Evolutionary conservation across 495 filamentous ascomycete genomes (phyloP), one percentile per base, ranked within the genome.

Genomic region (Neurospora sp.): DNA sequence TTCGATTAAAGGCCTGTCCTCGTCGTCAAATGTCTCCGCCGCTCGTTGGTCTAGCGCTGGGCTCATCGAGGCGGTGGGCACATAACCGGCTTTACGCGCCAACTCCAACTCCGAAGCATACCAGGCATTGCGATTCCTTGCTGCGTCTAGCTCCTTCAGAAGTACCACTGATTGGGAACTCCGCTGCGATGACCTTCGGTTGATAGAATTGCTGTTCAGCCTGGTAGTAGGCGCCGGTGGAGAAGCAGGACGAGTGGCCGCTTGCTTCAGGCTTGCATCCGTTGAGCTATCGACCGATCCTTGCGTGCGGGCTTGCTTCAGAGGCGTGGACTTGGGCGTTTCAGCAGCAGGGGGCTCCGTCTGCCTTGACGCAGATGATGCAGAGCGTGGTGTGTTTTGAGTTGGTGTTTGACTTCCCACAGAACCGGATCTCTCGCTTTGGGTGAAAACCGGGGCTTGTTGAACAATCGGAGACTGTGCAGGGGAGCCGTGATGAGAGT

Each of bases 101-200:
- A 98, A 81, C 18, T 96, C 93, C 39, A 99, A 83, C 81, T 99
- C 96, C 3, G 95, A 97, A 8, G 94, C 94, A 82, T 96, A 98
- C 96, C 96, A 99, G 1, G 95, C 94, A 80, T 97, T 98, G 35
- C 91, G 90, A 75, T 90, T 93, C 78, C 91, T 93, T 10, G 90
- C 85, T 4, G 88, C 83, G 77, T 98, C 94, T 6, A 99, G 86
- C 74, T 98, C 96, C 77, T 93, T 92, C 31, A 92, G 83, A 59
- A 96, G 77, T 0, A 87, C 84, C 45, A 91, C 89, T 12, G 86
- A 87, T 72, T 89, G 87, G 2, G 87, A 89, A 69, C 87, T 89
- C 40, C 87, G 78, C 18, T 81, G 82, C 14, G 87, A 88, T 10
- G 84, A 85, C 72, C 82, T 83, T 45, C 85, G 78, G 20, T 81